Conservation (phyloP, 2,329 filamentous ascomycete genomes). For the Sporothrix globosa region DNA sequence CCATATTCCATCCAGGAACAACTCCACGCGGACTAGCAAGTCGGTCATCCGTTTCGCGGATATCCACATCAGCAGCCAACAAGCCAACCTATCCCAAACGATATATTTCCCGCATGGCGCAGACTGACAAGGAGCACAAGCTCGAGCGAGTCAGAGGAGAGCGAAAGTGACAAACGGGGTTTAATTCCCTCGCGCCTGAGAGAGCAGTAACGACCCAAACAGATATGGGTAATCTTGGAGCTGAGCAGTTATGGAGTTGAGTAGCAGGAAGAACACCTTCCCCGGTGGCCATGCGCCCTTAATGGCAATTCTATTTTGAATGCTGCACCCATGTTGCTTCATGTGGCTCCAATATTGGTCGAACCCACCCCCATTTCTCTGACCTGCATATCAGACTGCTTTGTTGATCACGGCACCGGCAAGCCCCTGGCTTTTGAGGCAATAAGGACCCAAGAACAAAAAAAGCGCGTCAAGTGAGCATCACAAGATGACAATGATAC, state of each 20-base stretch:
- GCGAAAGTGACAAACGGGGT: background rate
- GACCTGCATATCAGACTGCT: constrained; percentile 18
- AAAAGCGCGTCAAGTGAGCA: constrained; percentile 28
- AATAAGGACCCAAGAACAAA: background rate
- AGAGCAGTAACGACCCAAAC: background rate
- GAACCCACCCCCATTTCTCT: background rate
- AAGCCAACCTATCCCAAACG: constrained; percentile 30
- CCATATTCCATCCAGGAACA: constrained; percentile 12
- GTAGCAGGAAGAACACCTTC: background rate
- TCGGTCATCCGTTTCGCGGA: constrained; percentile 21
- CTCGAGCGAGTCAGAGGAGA: constrained; percentile 14
- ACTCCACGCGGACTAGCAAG: constrained; percentile 27
- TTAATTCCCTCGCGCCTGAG: constrained; percentile 28
- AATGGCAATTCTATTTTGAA: constrained; percentile 6
- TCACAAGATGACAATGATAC: background rate
- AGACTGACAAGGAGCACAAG: background rate
- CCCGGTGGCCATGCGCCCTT: background rate
- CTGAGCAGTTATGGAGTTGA: background rate
- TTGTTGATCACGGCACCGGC: background rate
- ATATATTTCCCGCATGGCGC: constrained; percentile 31
- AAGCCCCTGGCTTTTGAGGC: constrained; percentile 22
- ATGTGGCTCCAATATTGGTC: background rate
- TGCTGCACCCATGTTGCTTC: background rate
- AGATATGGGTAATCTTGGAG: background rate
- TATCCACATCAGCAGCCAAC: constrained; percentile 26